Evolutionary conservation across 2,329 filamentous ascomycete genomes (phyloP).

Genomic region (Trichoderma asperellum): DNA sequence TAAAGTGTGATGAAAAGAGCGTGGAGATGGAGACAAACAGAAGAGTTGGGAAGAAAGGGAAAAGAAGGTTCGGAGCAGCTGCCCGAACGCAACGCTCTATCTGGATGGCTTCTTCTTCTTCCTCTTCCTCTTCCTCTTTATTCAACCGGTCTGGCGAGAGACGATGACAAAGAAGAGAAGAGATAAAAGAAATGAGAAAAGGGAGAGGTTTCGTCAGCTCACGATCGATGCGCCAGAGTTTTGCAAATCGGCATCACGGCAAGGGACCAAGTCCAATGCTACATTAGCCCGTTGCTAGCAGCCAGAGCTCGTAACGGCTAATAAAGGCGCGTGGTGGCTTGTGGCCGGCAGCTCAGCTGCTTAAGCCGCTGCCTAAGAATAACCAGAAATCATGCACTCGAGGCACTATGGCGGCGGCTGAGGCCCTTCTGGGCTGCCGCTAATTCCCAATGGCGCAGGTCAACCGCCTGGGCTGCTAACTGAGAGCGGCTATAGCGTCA

Average conservation of each 20-base stretch:
- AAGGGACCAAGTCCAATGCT: background rate
- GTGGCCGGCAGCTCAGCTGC: conserved; percentile 8
- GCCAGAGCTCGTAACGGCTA: conserved; percentile 6
- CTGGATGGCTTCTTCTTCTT: background rate
- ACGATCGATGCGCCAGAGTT: conserved; percentile 6
- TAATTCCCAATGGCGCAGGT: conserved; percentile 25
- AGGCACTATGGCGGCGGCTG: conserved; percentile 23
- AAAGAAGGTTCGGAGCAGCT: background rate
- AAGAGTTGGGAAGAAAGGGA: background rate
- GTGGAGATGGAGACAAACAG: background rate
- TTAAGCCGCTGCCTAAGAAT: background rate
- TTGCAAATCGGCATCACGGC: conserved; percentile 22
- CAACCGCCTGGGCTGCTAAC: conserved; percentile 18
- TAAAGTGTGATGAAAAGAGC: background rate
- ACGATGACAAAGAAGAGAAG: background rate
- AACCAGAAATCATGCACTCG: background rate
- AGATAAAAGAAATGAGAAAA: background rate
- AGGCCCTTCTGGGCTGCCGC: conserved; percentile 14
- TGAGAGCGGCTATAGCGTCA: conserved; percentile 20
- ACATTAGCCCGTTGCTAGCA: conserved; percentile 13
- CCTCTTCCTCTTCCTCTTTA: background rate
- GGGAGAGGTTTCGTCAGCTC: background rate
- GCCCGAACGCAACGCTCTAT: background rate
- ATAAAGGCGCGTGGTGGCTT: conserved; percentile 9
- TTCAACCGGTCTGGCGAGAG: background rate